Base-by-base conservation (phyloP, 345 rosid species). In the Eucalyptus brandiana region DNA sequence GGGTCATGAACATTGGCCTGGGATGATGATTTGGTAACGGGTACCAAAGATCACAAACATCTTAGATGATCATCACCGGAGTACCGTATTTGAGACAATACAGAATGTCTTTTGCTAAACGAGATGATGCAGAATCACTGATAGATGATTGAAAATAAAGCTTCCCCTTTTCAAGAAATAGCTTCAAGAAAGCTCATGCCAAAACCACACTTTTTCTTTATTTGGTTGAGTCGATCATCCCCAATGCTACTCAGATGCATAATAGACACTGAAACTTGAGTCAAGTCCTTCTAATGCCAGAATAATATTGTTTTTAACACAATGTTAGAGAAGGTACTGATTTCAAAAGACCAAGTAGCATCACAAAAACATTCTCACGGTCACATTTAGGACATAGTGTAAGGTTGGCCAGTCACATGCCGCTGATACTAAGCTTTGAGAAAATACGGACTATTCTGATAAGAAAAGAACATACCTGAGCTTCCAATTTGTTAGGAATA, bases 401-500 rank as follows among this genome's bases (percentile, higher is more conserved):
- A 15, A 51, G 15, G 72, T 56, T 51, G 26, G n/a, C 42, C 45
- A 44, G 21, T 19, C 83, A 76, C 83, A 37, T 21, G 45, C 47
- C 4, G 3, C 83, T 11, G 83, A 37, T 37, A 26, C 83, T 76
- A 24, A 37, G 28, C 26, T 76, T 76, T 19, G 47, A 76, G 47
- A 37, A 76, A 37, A 37, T 37, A 37, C 28, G 21, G 83, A 76
- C 8, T 37, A 37, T 69, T 40, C 53, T 30, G 86, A 67, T 4
- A 21, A 34, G 21, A 40, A 80, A 87, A 89, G 88, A 88, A 87
- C 92, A 80, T 86, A 95, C 99, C 98, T 96, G 97, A 88, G 99
- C 96, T 92, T 97, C 99, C 47, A 97, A 97, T 91, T 94, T 97
- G 81, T 96, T 97, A 17, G 99, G 98, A 89, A 97, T 96, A 90